These are phyloP conservation scores for Alternaria hordeiaustralica DNA, from an alignment of 2,329 filamentous ascomycete genomes.

Conservation along the genomic window DNA sequence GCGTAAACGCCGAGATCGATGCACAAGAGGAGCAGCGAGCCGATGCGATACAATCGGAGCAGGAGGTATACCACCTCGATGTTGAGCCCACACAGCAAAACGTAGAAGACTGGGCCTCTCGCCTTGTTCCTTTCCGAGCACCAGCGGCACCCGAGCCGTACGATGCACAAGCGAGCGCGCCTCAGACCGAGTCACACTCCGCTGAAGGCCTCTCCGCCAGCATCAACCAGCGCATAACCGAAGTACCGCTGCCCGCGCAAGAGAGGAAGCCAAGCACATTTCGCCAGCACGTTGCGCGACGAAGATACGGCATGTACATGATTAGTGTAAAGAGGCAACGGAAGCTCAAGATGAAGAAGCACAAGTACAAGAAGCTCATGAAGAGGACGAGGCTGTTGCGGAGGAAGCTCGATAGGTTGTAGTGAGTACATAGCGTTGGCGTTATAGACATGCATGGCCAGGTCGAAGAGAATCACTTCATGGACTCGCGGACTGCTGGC, in stretches of 20 bases:
- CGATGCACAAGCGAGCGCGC: conserved; percentile 34
- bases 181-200: conserved; percentile 21
- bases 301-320: conserved; percentile 67
- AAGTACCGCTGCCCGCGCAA: conserved; percentile 21
- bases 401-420: conserved; percentile 71
- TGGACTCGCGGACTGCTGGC: not conserved
- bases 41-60: conserved; percentile 48
- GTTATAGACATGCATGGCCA: conserved; percentile 17
- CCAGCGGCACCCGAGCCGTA: conserved; percentile 79
- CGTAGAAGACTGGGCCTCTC: conserved; percentile 55
- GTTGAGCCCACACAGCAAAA: conserved; percentile 35
- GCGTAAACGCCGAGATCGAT: conserved; percentile 45
- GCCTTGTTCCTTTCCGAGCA: conserved; percentile 77
- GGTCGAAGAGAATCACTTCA: conserved; percentile 10
- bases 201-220: conserved; percentile 24
- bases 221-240: conserved; percentile 47
- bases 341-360: conserved; percentile 99
- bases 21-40: conserved; percentile 44
- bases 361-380: conserved; percentile 99
- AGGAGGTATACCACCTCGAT: conserved; percentile 44
- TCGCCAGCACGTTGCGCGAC: conserved; percentile 31
- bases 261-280: conserved; percentile 29
- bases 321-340: conserved; percentile 92
- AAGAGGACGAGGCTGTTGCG: conserved; percentile 86
- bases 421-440: conserved; percentile 31